Conservation (phyloP, 176 grass and related monocot genomes). For the Cocos nucifera region DNA sequence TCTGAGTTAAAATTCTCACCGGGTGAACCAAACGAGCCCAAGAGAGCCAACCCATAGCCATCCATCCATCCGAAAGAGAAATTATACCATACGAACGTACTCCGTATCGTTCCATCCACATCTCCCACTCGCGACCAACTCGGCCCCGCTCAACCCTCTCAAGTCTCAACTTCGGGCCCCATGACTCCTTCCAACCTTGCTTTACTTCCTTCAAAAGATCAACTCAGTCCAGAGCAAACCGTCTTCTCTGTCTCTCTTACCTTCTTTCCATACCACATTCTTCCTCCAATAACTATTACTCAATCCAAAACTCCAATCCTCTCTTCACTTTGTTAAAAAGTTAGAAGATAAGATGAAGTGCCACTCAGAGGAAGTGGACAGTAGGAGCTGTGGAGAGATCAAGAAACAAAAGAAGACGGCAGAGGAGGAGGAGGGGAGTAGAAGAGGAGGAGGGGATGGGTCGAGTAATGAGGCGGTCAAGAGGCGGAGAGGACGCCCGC, state of each 20-base stretch:
- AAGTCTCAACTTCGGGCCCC: not conserved
- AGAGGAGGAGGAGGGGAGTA: too few relatives aligned
- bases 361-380: constrained; percentile 70
- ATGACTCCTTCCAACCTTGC: not conserved
- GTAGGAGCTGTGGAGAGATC: constrained; percentile 34
- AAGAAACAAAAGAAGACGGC: constrained; percentile 26
- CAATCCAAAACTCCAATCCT: too few relatives aligned
- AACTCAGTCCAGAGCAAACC: constrained; percentile 3
- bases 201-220: constrained; percentile 21
- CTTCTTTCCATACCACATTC: too few relatives aligned
- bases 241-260: not conserved
- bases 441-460: constrained; percentile 24
- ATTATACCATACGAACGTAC: too few relatives aligned
- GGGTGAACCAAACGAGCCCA: not conserved
- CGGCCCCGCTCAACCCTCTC: not conserved
- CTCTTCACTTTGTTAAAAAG: not conserved
- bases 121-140: not conserved
- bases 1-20: not conserved
- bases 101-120: constrained; percentile 6
- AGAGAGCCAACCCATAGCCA: not conserved
- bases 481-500: constrained; percentile 60
- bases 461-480: constrained; percentile 62
- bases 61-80: too few relatives aligned
- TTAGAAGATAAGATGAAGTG: constrained; percentile 37
- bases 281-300: too few relatives aligned